Percentiles rank a stretch among this genome's conserved stretches.
Evolutionary conservation across 1,284 basidiomycete genomes (phyloP).

Genomic region (Ceratobasidium sp.): DNA sequence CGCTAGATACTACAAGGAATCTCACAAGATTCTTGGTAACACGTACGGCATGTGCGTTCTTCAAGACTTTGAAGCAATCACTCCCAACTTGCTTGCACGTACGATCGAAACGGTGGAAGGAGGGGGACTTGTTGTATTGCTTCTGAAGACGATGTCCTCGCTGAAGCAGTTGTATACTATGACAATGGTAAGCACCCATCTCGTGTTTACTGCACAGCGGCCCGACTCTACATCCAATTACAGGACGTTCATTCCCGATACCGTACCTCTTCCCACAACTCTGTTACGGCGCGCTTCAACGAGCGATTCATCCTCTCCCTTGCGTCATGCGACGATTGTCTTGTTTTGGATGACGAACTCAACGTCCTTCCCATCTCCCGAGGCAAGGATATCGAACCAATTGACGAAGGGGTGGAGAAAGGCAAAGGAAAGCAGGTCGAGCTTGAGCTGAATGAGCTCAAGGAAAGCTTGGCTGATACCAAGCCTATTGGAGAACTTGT

Average conservation of each 20-base stretch:
- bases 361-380: conserved; percentile 98
- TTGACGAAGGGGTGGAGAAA: conserved; percentile 63
- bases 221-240: not conserved
- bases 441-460: conserved; percentile 82
- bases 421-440: conserved; percentile 68
- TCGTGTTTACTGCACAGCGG: not conserved
- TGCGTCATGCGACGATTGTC: conserved; percentile 89
- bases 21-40: conserved; percentile 95
- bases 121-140: conserved; percentile 90
- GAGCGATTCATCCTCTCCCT: conserved; percentile 97
- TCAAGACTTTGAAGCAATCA: conserved; percentile 99
- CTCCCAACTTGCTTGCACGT: conserved; percentile 95
- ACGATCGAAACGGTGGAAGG: conserved; percentile 99
- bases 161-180: conserved; percentile 94
- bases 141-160: conserved; percentile 96
- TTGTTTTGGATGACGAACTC: conserved; percentile 97
- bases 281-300: conserved; percentile 95
- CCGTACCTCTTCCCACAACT: conserved; percentile 89
- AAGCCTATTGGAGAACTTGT: conserved; percentile 92
- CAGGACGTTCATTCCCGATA: conserved; percentile 96
- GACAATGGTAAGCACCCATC: conserved; percentile 79
- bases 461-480: conserved; percentile 83
- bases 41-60: conserved; percentile 98
- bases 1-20: conserved; percentile 88
- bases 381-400: conserved; percentile 89